Percentiles rank a stretch among this genome's conserved stretches.
Conservation (phyloP, 768 basidiomycete genomes). For the Suillus lakei region DNA sequence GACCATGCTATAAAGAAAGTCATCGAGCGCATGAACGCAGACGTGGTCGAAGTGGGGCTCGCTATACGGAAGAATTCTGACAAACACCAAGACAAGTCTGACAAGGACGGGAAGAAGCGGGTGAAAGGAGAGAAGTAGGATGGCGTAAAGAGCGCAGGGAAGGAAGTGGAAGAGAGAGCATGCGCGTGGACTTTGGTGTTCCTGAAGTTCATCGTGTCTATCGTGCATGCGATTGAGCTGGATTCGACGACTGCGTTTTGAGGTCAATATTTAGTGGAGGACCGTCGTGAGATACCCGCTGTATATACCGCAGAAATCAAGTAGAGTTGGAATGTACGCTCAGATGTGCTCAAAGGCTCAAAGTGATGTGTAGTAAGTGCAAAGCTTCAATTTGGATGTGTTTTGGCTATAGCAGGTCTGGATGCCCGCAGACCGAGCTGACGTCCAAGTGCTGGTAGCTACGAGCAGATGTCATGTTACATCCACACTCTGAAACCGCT, state of each 20-base stretch:
- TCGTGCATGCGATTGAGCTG: conserved; percentile 97
- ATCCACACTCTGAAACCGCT: background rate
- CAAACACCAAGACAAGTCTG: conserved; percentile 23
- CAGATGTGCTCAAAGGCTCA: too few relatives aligned
- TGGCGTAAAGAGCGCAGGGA: conserved; percentile 37
- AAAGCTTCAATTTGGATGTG: too few relatives aligned
- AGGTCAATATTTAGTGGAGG: conserved; percentile 11
- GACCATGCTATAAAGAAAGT: conserved; percentile 99
- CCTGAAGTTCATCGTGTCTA: conserved; percentile 98
- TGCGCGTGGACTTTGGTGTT: conserved; percentile 99
- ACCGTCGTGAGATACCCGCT: conserved; percentile 4
- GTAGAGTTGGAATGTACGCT: conserved; percentile 3
- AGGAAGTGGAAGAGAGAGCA: conserved; percentile 88
- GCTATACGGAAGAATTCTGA: conserved; percentile 57
- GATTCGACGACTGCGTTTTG: conserved; percentile 85
- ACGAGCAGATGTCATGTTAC: background rate
- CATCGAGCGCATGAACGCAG: conserved; percentile 95
- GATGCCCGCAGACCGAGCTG: background rate
- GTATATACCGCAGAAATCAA: conserved; percentile 6
- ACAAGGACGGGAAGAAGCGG: conserved; percentile 69
- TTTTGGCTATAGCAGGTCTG: background rate
- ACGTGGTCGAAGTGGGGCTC: conserved; percentile 82
- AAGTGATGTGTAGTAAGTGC: too few relatives aligned
- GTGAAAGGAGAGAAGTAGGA: conserved; percentile 72
- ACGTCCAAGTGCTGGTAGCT: background rate